phyloP scores from a whole-genome alignment of 805 yeast species.

The Metschnikowia similis region DNA sequence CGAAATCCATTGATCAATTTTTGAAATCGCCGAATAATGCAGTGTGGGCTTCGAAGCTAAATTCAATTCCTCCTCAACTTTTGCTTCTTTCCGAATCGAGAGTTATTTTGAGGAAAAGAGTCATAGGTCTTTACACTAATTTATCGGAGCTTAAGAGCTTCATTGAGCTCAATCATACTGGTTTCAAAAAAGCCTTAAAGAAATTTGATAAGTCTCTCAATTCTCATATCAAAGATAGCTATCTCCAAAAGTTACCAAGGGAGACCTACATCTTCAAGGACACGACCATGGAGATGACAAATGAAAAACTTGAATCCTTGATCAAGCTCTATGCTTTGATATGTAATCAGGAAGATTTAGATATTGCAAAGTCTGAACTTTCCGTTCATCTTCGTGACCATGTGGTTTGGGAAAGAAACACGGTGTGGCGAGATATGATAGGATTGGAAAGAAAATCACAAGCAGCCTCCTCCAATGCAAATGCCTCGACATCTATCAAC shows the following conservation, averaged over 20 bases:
- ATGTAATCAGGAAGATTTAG: conserved; percentile 39
- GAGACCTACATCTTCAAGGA: conserved; percentile 37
- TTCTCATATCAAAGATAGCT: conserved; percentile 39
- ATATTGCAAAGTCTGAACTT: conserved; percentile 48
- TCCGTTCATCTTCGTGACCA: conserved; percentile 54
- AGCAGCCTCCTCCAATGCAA: conserved; percentile 45
- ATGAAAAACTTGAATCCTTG: conserved; percentile 30
- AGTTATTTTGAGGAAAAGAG: conserved; percentile 43
- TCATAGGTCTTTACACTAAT: conserved; percentile 42
- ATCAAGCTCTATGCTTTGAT: conserved; percentile 26
- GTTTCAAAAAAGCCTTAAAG: conserved; percentile 50
- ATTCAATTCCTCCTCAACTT: conserved; percentile 17
- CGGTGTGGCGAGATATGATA: conserved; percentile 55
- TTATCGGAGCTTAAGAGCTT: conserved; percentile 47
- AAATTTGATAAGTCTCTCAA: conserved; percentile 51
- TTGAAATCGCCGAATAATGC: conserved; percentile 34
- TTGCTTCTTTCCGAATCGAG: conserved; percentile 41
- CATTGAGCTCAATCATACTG: conserved; percentile 49
- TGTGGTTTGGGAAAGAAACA: conserved; percentile 53
- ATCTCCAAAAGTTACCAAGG: conserved; percentile 43
- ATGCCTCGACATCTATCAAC: conserved; percentile 1
- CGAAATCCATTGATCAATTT: conserved; percentile 31
- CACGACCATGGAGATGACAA: conserved; percentile 26
- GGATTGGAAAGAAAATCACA: conserved; percentile 76
- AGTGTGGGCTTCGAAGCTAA: conserved; percentile 13